Percentiles rank a stretch among this genome's conserved stretches.
phyloP scores from a whole-genome alignment of 805 yeast genomes.

The Priceomyces castillae region DNA sequence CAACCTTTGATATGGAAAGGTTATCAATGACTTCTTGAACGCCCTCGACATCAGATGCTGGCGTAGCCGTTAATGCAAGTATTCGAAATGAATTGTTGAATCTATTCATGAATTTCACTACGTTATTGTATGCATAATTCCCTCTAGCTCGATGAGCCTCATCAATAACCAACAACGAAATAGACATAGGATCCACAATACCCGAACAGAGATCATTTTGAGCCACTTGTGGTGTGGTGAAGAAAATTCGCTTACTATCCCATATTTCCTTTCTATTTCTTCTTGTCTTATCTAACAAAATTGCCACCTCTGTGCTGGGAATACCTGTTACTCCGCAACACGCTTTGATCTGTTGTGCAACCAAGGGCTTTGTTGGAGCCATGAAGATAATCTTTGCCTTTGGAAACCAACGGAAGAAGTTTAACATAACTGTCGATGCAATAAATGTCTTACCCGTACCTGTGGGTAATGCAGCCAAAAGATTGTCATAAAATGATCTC shows the following conservation, averaged over 20 bases:
- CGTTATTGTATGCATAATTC: slow-evolving; percentile 82
- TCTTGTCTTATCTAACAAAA: slow-evolving; percentile 59
- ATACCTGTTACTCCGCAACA: slow-evolving; percentile 86
- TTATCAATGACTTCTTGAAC: slow-evolving; percentile 83
- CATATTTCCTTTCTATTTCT: slow-evolving; percentile 73
- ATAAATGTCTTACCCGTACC: slow-evolving; percentile 97
- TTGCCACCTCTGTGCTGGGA: slow-evolving; percentile 72
- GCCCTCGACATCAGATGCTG: slow-evolving; percentile 82
- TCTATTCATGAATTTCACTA: slow-evolving; percentile 60
- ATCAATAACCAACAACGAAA: slow-evolving; percentile 80
- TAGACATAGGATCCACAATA: slow-evolving; percentile 65
- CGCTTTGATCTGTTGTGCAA: slow-evolving; percentile 94
- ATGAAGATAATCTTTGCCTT: slow-evolving; percentile 79
- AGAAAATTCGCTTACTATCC: slow-evolving; percentile 74
- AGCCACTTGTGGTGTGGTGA: slow-evolving; percentile 94
- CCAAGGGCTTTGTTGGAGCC: slow-evolving; percentile 97
- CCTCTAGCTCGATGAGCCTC: slow-evolving; percentile 96
- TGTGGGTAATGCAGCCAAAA: slow-evolving; percentile 90
- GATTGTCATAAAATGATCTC: slow-evolving; percentile 67
- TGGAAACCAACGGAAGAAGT: slow-evolving; percentile 83
- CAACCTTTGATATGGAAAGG: slow-evolving; percentile 70
- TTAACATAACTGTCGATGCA: slow-evolving; percentile 91
- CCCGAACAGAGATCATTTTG: slow-evolving; percentile 85
- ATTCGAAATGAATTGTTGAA: slow-evolving; percentile 63
- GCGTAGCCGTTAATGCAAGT: slow-evolving; percentile 93